Conservation (phyloP, 768 basidiomycete genomes). For the Naganishia vishniacii region DNA sequence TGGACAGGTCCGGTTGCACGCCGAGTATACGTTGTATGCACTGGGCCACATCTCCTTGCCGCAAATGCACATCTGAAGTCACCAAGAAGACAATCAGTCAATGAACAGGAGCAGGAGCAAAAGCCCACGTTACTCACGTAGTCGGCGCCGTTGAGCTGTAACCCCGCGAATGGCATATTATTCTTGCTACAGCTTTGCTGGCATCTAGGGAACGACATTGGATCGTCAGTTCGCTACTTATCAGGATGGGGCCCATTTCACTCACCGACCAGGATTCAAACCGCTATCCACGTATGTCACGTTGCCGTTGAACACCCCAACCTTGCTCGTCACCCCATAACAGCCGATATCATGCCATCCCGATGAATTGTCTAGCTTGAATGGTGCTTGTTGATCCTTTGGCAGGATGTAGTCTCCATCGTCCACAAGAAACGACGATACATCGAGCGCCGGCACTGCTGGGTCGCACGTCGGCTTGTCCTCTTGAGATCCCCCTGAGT, state of each 20-base stretch:
- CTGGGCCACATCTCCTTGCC: slow-evolving; percentile 6
- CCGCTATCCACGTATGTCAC: slow-evolving; percentile 30
- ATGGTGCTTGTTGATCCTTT: slow-evolving; percentile 25
- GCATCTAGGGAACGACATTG: not conserved
- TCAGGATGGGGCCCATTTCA: slow-evolving; percentile 11
- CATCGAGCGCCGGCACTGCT: slow-evolving; percentile 31
- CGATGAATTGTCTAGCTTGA: slow-evolving; percentile 33
- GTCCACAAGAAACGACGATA: slow-evolving; percentile 31
- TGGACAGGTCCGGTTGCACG: slow-evolving; percentile 1
- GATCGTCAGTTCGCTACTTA: no score
- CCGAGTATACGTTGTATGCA: slow-evolving; percentile 12
- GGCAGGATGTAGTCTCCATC: slow-evolving; percentile 34
- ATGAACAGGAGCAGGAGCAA: not conserved
- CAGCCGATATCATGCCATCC: slow-evolving; percentile 40
- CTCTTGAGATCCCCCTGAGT: slow-evolving; percentile 32
- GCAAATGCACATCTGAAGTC: not conserved
- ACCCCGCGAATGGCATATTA: slow-evolving; percentile 5
- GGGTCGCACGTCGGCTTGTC: slow-evolving; percentile 39
- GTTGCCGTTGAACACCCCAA: slow-evolving; percentile 8
- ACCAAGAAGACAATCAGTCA: not conserved
- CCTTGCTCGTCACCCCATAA: slow-evolving; percentile 8
- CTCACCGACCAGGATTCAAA: slow-evolving; percentile 30
- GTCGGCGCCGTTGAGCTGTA: not conserved
- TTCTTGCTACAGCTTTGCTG: slow-evolving; percentile 13
- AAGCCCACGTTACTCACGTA: not conserved